These are phyloP conservation scores for Cetraspora pellucida DNA, from an alignment of 192 early-diverging fungal genomes.

Conservation along the genomic window DNA sequence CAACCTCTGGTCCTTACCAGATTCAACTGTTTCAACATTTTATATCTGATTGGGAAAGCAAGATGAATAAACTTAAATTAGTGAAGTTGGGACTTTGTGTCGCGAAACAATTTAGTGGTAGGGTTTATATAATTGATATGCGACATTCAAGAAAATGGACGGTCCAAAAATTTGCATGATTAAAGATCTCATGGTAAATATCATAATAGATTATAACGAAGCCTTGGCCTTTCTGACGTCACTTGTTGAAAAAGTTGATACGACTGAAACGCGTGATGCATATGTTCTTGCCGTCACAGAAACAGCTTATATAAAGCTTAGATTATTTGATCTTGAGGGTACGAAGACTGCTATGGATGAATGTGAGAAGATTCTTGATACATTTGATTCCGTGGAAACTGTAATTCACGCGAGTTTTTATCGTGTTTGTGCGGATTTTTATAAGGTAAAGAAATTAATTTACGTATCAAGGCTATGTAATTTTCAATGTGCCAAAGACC, in stretches of 20 bases:
- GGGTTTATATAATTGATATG: neutral
- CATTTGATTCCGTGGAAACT: conserved; percentile 74
- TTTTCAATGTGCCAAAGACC: neutral
- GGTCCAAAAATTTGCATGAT: too few species aligned
- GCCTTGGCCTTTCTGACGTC: conserved; percentile 76
- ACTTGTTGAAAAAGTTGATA: conserved; percentile 73
- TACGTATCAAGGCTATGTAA: neutral
- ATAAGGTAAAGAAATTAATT: conserved; percentile 68
- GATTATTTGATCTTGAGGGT: conserved; percentile 77
- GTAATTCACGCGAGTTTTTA: conserved; percentile 94
- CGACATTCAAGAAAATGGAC: too few species aligned
- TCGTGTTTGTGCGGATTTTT: conserved; percentile 93
- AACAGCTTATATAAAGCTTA: conserved; percentile 80
- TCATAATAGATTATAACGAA: conserved; percentile 57
- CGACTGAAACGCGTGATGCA: conserved; percentile 74
- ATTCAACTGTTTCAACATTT: conserved; percentile 88
- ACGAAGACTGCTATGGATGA: conserved; percentile 84
- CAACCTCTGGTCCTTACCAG: conserved; percentile 75
- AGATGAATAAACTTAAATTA: conserved; percentile 93
- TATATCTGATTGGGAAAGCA: conserved; percentile 88
- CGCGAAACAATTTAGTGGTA: conserved; percentile 74
- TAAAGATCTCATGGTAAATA: too few species aligned
- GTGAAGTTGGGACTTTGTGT: conserved; percentile 82
- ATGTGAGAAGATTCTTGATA: conserved; percentile 81
- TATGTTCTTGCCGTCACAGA: conserved; percentile 86